These are phyloP conservation scores for Albifimbria verrucaria DNA, from an alignment of 2,329 filamentous ascomycete genomes.

Conservation along the genomic window DNA sequence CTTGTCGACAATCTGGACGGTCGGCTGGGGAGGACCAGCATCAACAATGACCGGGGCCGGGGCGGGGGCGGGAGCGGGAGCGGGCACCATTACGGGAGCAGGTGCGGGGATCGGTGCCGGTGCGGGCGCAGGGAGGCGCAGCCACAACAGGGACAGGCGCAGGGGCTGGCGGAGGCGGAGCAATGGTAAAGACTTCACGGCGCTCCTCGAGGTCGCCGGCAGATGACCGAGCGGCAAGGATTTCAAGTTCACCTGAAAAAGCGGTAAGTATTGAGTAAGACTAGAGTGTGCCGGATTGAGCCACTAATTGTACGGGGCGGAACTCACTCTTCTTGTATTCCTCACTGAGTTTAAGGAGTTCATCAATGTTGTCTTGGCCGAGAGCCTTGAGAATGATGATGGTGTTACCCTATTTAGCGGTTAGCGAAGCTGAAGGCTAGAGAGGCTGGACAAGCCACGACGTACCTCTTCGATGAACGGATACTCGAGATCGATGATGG, in stretches of 20 bases:
- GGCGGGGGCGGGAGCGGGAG: constrained; percentile 23
- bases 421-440: constrained; percentile 6
- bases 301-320: neutral
- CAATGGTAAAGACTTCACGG: constrained; percentile 36
- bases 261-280: constrained; percentile 1
- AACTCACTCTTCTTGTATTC: constrained; percentile 62
- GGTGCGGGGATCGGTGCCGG: constrained; percentile 20
- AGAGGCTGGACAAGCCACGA: constrained; percentile 19
- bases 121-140: constrained; percentile 20
- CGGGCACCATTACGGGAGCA: constrained; percentile 20
- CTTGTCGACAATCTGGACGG: constrained; percentile 40
- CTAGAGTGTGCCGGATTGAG: neutral
- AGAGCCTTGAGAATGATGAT: constrained; percentile 81
- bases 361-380: constrained; percentile 87
- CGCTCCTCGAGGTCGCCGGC: constrained; percentile 48
- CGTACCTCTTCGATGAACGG: constrained; percentile 80
- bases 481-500: constrained; percentile 80
- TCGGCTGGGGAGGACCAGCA: constrained; percentile 25
- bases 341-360: constrained; percentile 79
- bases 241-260: constrained; percentile 39
- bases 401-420: constrained; percentile 61
- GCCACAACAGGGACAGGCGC: too few species aligned
- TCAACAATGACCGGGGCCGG: constrained; percentile 29
- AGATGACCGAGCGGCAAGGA: constrained; percentile 42
- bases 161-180: constrained; percentile 18